phyloP scores from a whole-genome alignment of 176 grass and related monocot genomes.

The Phragmites australis region DNA sequence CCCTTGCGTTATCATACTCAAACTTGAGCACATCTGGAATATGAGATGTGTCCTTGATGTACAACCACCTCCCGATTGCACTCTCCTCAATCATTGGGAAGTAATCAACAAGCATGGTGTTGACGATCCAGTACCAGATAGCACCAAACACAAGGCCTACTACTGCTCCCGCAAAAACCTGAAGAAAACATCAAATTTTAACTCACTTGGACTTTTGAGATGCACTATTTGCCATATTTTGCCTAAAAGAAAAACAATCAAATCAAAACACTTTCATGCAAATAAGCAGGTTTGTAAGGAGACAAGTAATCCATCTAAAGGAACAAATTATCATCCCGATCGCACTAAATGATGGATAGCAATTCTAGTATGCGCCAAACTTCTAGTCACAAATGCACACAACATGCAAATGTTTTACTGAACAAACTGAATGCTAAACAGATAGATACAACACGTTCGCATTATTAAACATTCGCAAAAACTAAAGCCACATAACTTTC shows the following conservation, averaged over 20 bases:
- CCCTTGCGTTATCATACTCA: conserved; percentile 96
- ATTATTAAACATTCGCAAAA: not conserved
- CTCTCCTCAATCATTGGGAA: conserved; percentile 95
- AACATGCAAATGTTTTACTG: not conserved
- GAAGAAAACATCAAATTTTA: conserved; percentile 25
- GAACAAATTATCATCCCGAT: not conserved
- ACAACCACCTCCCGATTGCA: conserved; percentile 68
- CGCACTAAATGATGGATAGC: not conserved
- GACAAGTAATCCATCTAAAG: not conserved
- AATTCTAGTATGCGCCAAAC: not conserved
- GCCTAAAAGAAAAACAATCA: not conserved
- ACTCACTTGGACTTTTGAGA: conserved; percentile 7
- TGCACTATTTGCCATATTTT: not conserved
- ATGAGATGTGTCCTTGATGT: conserved; percentile 94
- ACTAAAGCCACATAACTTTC: not conserved
- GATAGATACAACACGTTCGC: not conserved
- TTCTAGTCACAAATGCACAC: not conserved
- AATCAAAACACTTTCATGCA: not conserved
- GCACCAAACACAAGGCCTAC: conserved; percentile 80
- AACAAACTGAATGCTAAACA: not conserved
- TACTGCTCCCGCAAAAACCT: conserved; percentile 82
- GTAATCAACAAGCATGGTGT: conserved; percentile 70
- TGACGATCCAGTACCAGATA: conserved; percentile 90
- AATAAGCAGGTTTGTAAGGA: conserved; percentile 20
- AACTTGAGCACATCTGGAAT: conserved; percentile 91